A percentile compares a stretch with the other conserved stretches of the same genome.
phyloP scores from a whole-genome alignment of 2,329 filamentous ascomycete genomes.

The Aschersonia sp. region DNA sequence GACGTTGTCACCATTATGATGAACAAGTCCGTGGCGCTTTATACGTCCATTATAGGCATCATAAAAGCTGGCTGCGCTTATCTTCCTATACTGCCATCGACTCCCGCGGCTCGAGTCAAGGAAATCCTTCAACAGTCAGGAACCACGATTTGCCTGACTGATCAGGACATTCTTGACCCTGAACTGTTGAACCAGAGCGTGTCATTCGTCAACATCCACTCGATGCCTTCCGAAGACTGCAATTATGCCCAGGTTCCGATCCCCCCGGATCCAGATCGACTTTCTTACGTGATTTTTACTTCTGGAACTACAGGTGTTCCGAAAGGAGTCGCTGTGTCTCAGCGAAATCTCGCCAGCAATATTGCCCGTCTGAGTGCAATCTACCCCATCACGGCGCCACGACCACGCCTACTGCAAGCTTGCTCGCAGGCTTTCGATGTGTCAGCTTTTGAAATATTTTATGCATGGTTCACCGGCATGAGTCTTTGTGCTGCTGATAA shows the following conservation, averaged over 20 bases:
- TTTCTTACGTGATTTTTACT: slow-evolving; percentile 71
- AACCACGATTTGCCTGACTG: slow-evolving; percentile 29
- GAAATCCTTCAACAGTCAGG: slow-evolving; percentile 48
- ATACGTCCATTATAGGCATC: slow-evolving; percentile 58
- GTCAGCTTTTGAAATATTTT: slow-evolving; percentile 85
- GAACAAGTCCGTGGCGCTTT: slow-evolving; percentile 61
- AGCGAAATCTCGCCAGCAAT: slow-evolving; percentile 63
- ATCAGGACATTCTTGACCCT: slow-evolving; percentile 12
- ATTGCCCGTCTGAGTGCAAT: slow-evolving; percentile 49
- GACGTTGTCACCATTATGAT: slow-evolving; percentile 59
- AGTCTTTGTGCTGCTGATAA: slow-evolving; percentile 64
- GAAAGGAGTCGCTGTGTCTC: slow-evolving; percentile 67
- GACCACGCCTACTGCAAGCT: slow-evolving; percentile 58
- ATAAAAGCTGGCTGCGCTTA: slow-evolving; percentile 67
- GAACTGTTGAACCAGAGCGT: slow-evolving; percentile 7
- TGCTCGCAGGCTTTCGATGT: slow-evolving; percentile 80
- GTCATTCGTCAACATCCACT: slow-evolving; percentile 19
- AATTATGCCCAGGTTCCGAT: slow-evolving; percentile 21
- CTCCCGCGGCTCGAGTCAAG: slow-evolving; percentile 44
- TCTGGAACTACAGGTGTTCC: slow-evolving; percentile 70
- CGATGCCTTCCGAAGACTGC: slow-evolving; percentile 12
- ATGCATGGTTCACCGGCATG: slow-evolving; percentile 65
- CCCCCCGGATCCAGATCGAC: slow-evolving; percentile 26
- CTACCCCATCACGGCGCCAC: slow-evolving; percentile 39
- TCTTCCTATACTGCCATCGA: slow-evolving; percentile 63